Evolutionary conservation across 805 yeast genomes (phyloP).

Genomic region (Lipomyces yamadae): DNA sequence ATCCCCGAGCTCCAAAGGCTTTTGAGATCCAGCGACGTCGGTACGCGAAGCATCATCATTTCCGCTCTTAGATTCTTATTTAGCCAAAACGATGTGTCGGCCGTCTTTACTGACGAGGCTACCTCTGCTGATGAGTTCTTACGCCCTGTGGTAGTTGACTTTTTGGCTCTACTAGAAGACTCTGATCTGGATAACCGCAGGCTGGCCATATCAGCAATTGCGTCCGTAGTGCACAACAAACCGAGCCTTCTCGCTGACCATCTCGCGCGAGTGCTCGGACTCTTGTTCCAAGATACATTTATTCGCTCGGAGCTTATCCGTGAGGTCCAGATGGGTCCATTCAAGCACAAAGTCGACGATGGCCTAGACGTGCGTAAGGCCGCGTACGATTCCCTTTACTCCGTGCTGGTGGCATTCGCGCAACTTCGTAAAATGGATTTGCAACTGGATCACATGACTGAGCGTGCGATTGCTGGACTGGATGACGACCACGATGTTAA

Average conservation of each 20-base stretch:
- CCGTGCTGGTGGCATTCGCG: conserved; percentile 46
- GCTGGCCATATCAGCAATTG: conserved; percentile 61
- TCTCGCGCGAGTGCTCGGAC: conserved; percentile 55
- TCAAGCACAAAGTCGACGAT: conserved; percentile 78
- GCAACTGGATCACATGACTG: conserved; percentile 40
- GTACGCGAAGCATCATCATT: conserved; percentile 42
- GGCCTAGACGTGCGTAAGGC: conserved; percentile 75
- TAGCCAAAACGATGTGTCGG: conserved; percentile 41
- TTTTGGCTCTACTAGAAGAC: conserved; percentile 45
- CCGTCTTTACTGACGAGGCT: conserved; percentile 34
- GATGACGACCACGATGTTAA: conserved; percentile 67
- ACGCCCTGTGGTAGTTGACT: conserved; percentile 41
- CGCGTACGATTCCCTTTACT: conserved; percentile 69
- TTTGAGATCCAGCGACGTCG: conserved; percentile 37
- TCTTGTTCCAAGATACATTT: conserved; percentile 58
- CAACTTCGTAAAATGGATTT: conserved; percentile 10
- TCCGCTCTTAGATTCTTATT: conserved; percentile 49
- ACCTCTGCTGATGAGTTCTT: conserved; percentile 37
- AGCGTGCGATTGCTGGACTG: conserved; percentile 57
- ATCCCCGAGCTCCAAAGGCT: conserved; percentile 43
- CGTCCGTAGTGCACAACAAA: conserved; percentile 63
- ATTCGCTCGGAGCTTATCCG: conserved; percentile 63
- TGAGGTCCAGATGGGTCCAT: conserved; percentile 81
- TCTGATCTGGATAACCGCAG: conserved; percentile 60
- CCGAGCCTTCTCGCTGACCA: conserved; percentile 55